These are phyloP conservation scores for Mucor mucedo DNA, from an alignment of 371 early-diverging fungal genomes.

Conservation along the genomic window DNA sequence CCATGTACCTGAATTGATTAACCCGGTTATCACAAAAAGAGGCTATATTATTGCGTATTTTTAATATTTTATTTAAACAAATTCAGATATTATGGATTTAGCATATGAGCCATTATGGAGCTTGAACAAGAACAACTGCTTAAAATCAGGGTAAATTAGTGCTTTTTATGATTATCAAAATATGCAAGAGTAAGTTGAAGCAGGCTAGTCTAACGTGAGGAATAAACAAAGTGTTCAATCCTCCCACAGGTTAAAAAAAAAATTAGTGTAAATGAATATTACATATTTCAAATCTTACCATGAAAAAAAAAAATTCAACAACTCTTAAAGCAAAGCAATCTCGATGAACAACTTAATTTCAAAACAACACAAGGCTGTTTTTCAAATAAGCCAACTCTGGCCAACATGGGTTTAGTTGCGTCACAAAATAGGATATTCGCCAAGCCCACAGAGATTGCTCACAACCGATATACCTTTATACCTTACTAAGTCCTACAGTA, in stretches of 20 bases:
- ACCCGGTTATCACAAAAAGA: constrained; percentile 11
- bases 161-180: constrained; percentile 1
- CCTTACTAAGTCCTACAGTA: constrained; percentile 12
- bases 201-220: constrained; percentile 4
- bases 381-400: constrained; percentile 9
- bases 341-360: constrained; percentile 8
- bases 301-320: constrained; percentile 1
- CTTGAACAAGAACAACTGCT: constrained; percentile 4
- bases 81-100: no score
- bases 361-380: constrained; percentile 10
- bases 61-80: no score
- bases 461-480: constrained; percentile 12
- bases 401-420: constrained; percentile 8
- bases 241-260: constrained; percentile 5
- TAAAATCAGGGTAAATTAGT: constrained; percentile 3
- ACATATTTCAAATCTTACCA: constrained; percentile 4
- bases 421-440: constrained; percentile 7
- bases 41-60: constrained; percentile 1
- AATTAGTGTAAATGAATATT: constrained; percentile 2
- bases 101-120: constrained; percentile 1
- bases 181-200: constrained; percentile 4
- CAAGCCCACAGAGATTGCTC: constrained; percentile 14
- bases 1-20: constrained; percentile 9
- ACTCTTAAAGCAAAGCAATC: constrained; percentile 8
- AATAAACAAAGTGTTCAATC: constrained; percentile 5